Evolutionary conservation across 2,329 filamentous ascomycete species (phyloP).

Genomic region (Lithohypha guttulata): DNA sequence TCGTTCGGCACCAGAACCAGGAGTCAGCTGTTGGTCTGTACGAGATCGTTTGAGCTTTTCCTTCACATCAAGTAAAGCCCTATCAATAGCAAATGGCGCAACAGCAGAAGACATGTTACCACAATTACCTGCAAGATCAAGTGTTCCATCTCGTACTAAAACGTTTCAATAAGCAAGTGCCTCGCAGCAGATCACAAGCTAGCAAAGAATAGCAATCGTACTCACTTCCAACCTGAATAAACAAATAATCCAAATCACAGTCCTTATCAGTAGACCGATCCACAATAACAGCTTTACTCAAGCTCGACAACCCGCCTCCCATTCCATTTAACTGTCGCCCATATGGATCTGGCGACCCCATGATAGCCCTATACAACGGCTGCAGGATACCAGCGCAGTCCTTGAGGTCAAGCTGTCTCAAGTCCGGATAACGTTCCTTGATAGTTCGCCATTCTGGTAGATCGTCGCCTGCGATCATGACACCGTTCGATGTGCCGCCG

Average conservation of each 20-base stretch:
- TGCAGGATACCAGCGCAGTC: too few relatives aligned
- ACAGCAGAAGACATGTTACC: constrained; percentile 62
- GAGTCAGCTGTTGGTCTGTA: too few relatives aligned
- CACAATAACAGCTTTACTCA: constrained; percentile 61
- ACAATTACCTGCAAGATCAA: constrained; percentile 60
- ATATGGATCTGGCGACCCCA: constrained; percentile 45
- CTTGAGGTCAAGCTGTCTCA: too few relatives aligned
- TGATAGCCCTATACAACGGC: constrained; percentile 45
- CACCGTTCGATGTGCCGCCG: constrained; percentile 55
- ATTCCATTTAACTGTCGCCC: constrained; percentile 61
- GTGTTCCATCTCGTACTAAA: constrained; percentile 41
- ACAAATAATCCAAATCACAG: constrained; percentile 58
- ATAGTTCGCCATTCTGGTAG: too few relatives aligned
- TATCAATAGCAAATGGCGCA: constrained; percentile 54
- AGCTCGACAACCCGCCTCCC: constrained; percentile 55
- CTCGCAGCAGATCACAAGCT: too few relatives aligned
- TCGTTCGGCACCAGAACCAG: constrained; percentile 10
- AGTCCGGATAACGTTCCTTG: too few relatives aligned
- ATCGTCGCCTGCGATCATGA: constrained; percentile 47
- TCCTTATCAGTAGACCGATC: constrained; percentile 38
- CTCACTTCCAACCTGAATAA: constrained; percentile 55
- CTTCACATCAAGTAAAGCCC: constrained; percentile 37
- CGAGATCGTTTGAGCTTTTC: too few relatives aligned
- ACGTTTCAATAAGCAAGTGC: too few relatives aligned
- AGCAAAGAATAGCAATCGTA: too few relatives aligned